phyloP scores from a whole-genome alignment of 202 grass and related monocot species.

The Hordeum pubiflorum region DNA sequence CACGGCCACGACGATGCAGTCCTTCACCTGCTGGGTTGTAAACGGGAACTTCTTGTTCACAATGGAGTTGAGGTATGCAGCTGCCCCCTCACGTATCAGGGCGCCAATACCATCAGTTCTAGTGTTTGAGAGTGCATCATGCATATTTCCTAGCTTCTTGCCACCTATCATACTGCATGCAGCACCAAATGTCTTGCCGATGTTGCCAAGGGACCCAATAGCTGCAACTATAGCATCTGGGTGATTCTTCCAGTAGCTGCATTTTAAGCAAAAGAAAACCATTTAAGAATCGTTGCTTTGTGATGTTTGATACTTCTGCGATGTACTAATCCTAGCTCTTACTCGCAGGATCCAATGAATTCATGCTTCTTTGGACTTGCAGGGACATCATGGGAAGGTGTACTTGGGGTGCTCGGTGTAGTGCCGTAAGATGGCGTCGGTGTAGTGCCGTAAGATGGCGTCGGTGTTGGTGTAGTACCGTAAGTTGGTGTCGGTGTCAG shows the following conservation, averaged over 20 bases:
- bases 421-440: conserved; percentile 44
- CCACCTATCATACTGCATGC: conserved; percentile 33
- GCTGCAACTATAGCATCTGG: conserved; percentile 40
- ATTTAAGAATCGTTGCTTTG: neutral
- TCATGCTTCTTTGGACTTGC: conserved; percentile 41
- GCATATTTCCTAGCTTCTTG: conserved; percentile 41
- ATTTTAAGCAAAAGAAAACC: neutral
- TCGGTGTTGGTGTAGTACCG: neutral
- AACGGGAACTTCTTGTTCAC: conserved; percentile 60
- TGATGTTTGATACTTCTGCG: conserved; percentile 1
- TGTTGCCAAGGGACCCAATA: conserved; percentile 45
- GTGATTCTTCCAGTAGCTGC: conserved; percentile 79
- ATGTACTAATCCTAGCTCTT: conserved; percentile 19
- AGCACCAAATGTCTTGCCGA: conserved; percentile 53
- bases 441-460: conserved; percentile 2
- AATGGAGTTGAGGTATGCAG: conserved; percentile 76
- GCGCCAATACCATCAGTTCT: conserved; percentile 45
- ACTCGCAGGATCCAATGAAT: conserved; percentile 60
- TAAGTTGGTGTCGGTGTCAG: conserved; percentile 31
- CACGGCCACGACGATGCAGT: conserved; percentile 33
- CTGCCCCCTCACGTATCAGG: conserved; percentile 66
- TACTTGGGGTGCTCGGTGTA: conserved; percentile 44
- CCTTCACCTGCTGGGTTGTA: conserved; percentile 56
- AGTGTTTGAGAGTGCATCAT: conserved; percentile 61
- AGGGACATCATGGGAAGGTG: conserved; percentile 32